Conservation (phyloP, 2,329 filamentous ascomycete genomes). For the Sporothrix euskadiensis region DNA sequence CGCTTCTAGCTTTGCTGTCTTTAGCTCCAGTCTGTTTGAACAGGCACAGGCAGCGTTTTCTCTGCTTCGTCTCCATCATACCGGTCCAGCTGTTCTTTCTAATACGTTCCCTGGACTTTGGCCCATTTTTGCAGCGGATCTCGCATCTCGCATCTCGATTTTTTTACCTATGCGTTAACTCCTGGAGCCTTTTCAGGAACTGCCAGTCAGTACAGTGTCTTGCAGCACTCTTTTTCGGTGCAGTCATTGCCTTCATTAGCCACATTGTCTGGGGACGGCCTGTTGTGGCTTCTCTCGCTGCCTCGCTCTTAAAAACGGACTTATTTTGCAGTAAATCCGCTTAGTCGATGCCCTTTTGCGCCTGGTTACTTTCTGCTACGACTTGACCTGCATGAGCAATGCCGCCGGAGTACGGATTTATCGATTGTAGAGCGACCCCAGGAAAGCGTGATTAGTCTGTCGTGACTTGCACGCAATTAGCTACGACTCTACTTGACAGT, state of each 20-base stretch:
- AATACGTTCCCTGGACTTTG: neutral
- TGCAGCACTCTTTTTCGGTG: too few species aligned
- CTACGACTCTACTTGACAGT: neutral
- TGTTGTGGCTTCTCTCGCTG: neutral
- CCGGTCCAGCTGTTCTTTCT: neutral
- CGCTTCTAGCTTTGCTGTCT: neutral
- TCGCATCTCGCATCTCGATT: neutral
- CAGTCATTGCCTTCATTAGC: too few species aligned
- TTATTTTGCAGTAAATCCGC: neutral
- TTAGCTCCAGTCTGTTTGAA: too few species aligned
- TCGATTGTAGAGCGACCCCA: neutral
- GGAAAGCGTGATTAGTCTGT: neutral
- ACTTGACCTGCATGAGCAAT: neutral
- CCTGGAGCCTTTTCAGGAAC: neutral
- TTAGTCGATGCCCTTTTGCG: neutral
- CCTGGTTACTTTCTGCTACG: neutral
- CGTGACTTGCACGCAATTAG: neutral
- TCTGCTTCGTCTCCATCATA: neutral
- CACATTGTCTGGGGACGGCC: too few species aligned
- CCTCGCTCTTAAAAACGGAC: neutral
- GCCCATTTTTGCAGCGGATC: neutral
- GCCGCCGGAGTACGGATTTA: slow-evolving; percentile 12
- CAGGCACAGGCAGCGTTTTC: neutral
- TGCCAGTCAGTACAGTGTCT: too few species aligned
- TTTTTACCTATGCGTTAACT: neutral